Conservation (phyloP, 306 rosid genomes). For the Vicia sativa region DNA sequence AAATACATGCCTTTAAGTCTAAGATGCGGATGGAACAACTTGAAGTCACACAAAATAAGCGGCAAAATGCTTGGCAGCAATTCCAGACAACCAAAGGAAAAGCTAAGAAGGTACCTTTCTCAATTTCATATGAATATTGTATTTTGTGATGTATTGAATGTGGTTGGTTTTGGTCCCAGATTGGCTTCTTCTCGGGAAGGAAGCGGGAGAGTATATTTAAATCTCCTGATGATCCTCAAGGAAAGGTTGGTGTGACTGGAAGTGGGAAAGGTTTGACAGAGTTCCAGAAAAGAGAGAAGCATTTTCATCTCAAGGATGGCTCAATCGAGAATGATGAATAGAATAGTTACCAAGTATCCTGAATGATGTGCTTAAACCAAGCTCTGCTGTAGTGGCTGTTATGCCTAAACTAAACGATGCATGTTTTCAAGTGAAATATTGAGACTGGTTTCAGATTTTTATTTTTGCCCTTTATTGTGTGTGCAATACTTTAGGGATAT, state of each 20-base stretch:
- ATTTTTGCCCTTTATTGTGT: not conserved
- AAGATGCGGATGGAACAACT: slow-evolving; percentile 96
- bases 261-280: slow-evolving; percentile 99
- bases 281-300: slow-evolving; percentile 92
- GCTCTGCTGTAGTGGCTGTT: slow-evolving; percentile 26
- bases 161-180: slow-evolving; percentile 50
- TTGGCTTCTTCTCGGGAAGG: slow-evolving; percentile 90
- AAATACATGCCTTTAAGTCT: slow-evolving; percentile 95
- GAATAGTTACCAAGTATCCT: slow-evolving; percentile 43
- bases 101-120: slow-evolving; percentile 75
- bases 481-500: not conserved
- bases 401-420: slow-evolving; percentile 18
- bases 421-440: slow-evolving; percentile 30
- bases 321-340: slow-evolving; percentile 74
- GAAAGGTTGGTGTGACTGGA: slow-evolving; percentile 99
- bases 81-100: slow-evolving; percentile 94
- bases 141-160: slow-evolving; percentile 3
- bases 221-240: slow-evolving; percentile 92
- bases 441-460: not conserved
- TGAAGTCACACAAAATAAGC: slow-evolving; percentile 94
- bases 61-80: slow-evolving; percentile 99
- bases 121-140: not conserved
- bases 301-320: slow-evolving; percentile 96
- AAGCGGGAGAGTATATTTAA: slow-evolving; percentile 97
- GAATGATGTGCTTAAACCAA: slow-evolving; percentile 37